Evolutionary conservation across 768 basidiomycete species (phyloP), one percentile per base, ranked within the genome.

Genomic region (Podaxis sp.): DNA sequence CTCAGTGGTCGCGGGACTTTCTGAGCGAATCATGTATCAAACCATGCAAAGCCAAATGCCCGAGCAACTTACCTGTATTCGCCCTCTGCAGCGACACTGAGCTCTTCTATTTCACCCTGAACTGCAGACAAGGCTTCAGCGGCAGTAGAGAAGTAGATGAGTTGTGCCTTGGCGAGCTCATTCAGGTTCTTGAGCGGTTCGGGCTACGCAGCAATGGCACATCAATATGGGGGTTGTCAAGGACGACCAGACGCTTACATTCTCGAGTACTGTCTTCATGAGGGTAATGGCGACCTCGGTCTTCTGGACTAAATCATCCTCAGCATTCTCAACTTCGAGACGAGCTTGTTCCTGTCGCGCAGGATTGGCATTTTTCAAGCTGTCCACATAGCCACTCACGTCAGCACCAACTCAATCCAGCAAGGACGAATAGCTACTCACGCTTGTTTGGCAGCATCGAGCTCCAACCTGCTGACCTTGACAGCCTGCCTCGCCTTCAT

Each of bases 181-280:
- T 94, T 93, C 59, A 98, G 73, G 76, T 96, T 93, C 85, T 92
- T 95, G 71, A 99, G 74, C 3, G 97, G 93, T 75, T 98, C 96
- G 40, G 97, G 97, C 94, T 96, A 66, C 23, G 50, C 4, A 57
- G 27, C 57, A 27, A 61, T 48, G 55, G 25, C 47, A 23, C 21
- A 61, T 57, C 40, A 62, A 21, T 14, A 44, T 53, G 35, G 42
- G 42, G n/a, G 16, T 10, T 61, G 53, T 36, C 62, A 48, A 36
- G 65, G 50, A 7, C 42, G 6, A 10, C 44, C 58, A 50, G 54
- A n/a, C 2, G 79, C 90, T 57, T 64, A 97, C 95, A 74, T 98
- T 98, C 68, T 98, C 96, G 40, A 99, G 82, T 14, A 98, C 96
- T n/a, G 92, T 90, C 80, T 96, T 96, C 95, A 97, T 96, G 47